Evolutionary conservation across 2,329 filamentous ascomycete genomes (phyloP), one percentile per base, ranked within the genome.

Genomic region (Fusarium newnesense): DNA sequence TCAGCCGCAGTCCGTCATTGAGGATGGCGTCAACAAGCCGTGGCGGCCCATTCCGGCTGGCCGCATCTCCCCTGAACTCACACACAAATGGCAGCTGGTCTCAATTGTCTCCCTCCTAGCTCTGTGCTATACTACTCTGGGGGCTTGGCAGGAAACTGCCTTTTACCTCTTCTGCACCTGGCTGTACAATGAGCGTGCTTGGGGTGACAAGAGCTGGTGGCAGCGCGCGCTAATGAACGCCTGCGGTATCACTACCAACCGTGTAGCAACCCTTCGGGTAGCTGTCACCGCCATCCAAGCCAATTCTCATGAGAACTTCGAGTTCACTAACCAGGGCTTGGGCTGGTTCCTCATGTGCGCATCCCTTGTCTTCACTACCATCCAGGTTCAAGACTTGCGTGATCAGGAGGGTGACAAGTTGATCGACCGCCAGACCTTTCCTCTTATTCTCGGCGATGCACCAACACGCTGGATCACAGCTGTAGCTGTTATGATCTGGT

Each of bases 11-110:
- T 77, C 83, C 7, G 70, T 83, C 13, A 50, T 68, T 2, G 84
- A 85, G 64, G 84, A 85, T 70, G 37, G 47, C 0, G 58, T 82
- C 57, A 85, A 85, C 77, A 85, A 85, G 60, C 81, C 83, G 15
- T 82, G 78, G 79, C 75, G 80, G 0, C 78, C 80, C 1, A 75
- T 80, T 7, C 75, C 77, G 8, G 73, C 78, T 9, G 76, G 77
- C 6, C 74, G 76, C 3, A 72, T 83, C 16, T 79, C 76, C 43
- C 24, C 78, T 11, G 72, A 76, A 8, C 26, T 77, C 37, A 66
- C 79, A 2, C 66, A 71, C 21, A 62, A 53, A 50, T 39, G 67
- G 73, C 67, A 83, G 12, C 67, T 83, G 0, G 12, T 49, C 0
- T 54, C 75, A 8, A 73, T 81, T 32, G 78, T 75, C 5, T 28